These are phyloP conservation scores for Vigna mungo DNA, from an alignment of 306 rosid species.

Conservation along the genomic window DNA sequence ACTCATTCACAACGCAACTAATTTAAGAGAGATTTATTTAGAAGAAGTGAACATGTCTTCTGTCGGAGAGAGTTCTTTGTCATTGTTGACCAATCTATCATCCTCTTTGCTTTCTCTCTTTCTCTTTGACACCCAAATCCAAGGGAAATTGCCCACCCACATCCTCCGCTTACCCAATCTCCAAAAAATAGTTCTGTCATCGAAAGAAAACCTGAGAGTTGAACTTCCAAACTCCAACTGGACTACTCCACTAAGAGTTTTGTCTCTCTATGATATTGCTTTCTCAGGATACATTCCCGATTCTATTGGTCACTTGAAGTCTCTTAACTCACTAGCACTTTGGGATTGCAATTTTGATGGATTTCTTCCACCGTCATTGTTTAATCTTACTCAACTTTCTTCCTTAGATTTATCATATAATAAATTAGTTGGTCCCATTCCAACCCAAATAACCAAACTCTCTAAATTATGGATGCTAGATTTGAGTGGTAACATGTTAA, in stretches of 20 bases:
- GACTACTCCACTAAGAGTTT: not conserved
- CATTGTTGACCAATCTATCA: not conserved
- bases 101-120: not conserved
- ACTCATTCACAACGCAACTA: not conserved
- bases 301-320: not conserved
- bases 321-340: accelerated
- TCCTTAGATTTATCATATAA: accelerated
- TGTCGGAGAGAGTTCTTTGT: not conserved
- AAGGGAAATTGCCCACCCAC: not conserved
- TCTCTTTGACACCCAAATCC: not conserved
- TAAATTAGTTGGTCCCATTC: not conserved
- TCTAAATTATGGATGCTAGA: accelerated
- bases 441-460: not conserved
- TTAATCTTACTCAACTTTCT: constrained; percentile 12
- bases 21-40: not conserved
- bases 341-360: not conserved
- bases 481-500: not conserved
- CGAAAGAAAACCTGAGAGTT: too few relatives aligned
- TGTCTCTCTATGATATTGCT: not conserved
- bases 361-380: constrained; percentile 12
- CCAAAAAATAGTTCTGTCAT: not conserved
- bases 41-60: not conserved
- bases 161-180: not conserved
- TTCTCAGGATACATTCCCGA: not conserved
- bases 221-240: not conserved